phyloP scores from a whole-genome alignment of 1,139 yeast genomes.

The Scheffersomyces parashehatae region DNA sequence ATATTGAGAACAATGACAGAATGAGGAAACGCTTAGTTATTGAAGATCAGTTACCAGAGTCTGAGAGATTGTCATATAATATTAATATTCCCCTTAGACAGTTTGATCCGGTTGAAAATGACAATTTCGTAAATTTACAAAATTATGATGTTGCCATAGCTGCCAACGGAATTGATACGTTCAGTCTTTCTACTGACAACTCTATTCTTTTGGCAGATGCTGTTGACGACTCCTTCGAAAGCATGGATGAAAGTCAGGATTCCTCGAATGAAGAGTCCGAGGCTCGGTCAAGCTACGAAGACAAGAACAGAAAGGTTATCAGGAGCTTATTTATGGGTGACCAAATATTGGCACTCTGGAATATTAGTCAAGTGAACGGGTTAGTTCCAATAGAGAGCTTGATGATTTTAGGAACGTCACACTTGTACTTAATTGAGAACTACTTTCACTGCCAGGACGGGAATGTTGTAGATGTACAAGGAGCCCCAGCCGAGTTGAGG shows the following conservation, averaged over 20 bases:
- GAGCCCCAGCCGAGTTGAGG: slow-evolving; percentile 58
- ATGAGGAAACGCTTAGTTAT: slow-evolving; percentile 60
- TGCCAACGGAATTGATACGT: slow-evolving; percentile 25
- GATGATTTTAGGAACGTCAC: slow-evolving; percentile 62
- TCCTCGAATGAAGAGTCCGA: slow-evolving; percentile 23
- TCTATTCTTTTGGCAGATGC: slow-evolving; percentile 7
- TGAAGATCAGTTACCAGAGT: slow-evolving; percentile 48
- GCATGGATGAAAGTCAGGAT: slow-evolving; percentile 39
- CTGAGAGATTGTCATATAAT: slow-evolving; percentile 43
- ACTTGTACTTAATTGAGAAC: slow-evolving; percentile 67
- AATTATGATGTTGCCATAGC: slow-evolving; percentile 18
- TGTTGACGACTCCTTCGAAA: slow-evolving; percentile 41
- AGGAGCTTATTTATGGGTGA: slow-evolving; percentile 73
- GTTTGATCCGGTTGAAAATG: slow-evolving; percentile 12
- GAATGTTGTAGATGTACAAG: slow-evolving; percentile 67
- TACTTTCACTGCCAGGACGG: slow-evolving; percentile 61
- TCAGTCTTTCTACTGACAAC: slow-evolving; percentile 23
- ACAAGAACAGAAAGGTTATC: slow-evolving; percentile 70
- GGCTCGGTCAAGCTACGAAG: slow-evolving; percentile 48
- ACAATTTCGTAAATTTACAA: slow-evolving; percentile 11
- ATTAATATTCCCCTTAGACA: slow-evolving; percentile 40
- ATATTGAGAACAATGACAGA: slow-evolving; percentile 66
- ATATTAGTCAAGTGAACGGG: slow-evolving; percentile 72
- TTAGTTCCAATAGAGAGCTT: slow-evolving; percentile 73
- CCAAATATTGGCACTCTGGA: slow-evolving; percentile 67